Conservation (phyloP, 2,329 filamentous ascomycete genomes). For the Neopestalotiopsis clavispora region DNA sequence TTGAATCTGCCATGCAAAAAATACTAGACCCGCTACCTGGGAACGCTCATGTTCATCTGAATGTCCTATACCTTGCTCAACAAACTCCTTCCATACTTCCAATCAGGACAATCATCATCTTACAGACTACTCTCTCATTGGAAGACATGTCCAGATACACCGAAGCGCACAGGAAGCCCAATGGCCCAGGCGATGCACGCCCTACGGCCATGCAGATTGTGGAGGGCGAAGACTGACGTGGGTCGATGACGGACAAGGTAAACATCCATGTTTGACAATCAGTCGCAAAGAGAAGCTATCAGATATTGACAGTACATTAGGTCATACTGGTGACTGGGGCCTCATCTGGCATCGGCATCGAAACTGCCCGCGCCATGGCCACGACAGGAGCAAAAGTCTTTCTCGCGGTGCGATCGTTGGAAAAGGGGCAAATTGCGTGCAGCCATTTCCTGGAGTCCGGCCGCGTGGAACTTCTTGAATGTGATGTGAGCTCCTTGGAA, state of each 20-base stretch:
- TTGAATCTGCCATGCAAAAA: too few species aligned
- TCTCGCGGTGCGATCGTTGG: conserved; percentile 21
- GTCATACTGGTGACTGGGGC: conserved; percentile 27
- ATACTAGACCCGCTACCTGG: too few species aligned
- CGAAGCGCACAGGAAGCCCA: conserved; percentile 17
- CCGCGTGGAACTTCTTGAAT: conserved; percentile 22
- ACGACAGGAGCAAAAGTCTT: conserved; percentile 24
- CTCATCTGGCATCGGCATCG: conserved; percentile 23
- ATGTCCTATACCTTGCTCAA: not conserved
- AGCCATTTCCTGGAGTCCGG: conserved; percentile 18
- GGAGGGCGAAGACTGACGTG: not conserved
- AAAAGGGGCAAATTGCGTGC: conserved; percentile 22
- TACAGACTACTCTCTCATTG: not conserved
- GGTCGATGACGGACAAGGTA: conserved; percentile 12
- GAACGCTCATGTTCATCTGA: too few species aligned
- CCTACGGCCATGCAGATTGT: conserved; percentile 22
- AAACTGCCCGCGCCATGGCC: conserved; percentile 21
- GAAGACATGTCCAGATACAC: conserved; percentile 18
- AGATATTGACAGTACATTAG: not conserved
- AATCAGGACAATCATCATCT: not conserved
- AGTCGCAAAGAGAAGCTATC: too few species aligned
- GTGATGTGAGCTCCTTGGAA: conserved; percentile 23
- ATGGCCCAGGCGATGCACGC: conserved; percentile 26
- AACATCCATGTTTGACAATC: not conserved
- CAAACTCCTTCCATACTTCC: not conserved